Conservation (phyloP, 257 asterid species). For the Euphrasia confusa region DNA sequence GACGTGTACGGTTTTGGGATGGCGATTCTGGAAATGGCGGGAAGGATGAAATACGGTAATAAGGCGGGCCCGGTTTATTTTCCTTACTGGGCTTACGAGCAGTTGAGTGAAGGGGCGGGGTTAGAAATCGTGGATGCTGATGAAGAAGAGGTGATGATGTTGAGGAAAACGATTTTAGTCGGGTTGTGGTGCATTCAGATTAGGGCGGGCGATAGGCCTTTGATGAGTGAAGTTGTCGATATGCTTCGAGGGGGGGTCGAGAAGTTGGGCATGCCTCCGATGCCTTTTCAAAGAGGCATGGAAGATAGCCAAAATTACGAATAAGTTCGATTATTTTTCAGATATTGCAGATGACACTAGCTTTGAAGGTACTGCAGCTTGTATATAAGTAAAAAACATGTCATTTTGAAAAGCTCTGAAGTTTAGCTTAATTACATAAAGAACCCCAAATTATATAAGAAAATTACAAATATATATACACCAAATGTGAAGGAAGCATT, state of each 20-base stretch:
- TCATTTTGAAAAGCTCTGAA: neutral
- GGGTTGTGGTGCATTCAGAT: slow-evolving; percentile 60
- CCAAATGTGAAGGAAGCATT: slow-evolving; percentile 10
- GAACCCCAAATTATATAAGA: neutral
- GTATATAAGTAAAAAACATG: neutral
- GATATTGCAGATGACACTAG: neutral
- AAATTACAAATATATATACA: neutral
- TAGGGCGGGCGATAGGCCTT: slow-evolving; percentile 40
- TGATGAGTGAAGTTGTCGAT: slow-evolving; percentile 39
- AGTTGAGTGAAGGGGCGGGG: slow-evolving; percentile 28
- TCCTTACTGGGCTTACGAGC: slow-evolving; percentile 46
- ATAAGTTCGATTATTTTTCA: neutral
- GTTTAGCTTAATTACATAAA: neutral
- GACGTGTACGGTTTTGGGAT: slow-evolving; percentile 62
- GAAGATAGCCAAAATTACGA: neutral
- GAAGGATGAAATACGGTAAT: slow-evolving; percentile 29
- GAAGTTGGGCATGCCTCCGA: slow-evolving; percentile 37
- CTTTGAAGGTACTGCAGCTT: neutral
- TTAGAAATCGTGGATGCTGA: slow-evolving; percentile 28
- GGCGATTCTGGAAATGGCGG: slow-evolving; percentile 50
- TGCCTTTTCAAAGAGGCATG: slow-evolving; percentile 25
- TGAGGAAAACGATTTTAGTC: slow-evolving; percentile 45
- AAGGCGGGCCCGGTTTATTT: slow-evolving; percentile 33
- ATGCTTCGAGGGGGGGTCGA: slow-evolving; percentile 47
- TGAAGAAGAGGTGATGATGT: slow-evolving; percentile 37